These are phyloP conservation scores for Trichoderma breve DNA, from an alignment of 2,329 filamentous ascomycete species.

Conservation along the genomic window DNA sequence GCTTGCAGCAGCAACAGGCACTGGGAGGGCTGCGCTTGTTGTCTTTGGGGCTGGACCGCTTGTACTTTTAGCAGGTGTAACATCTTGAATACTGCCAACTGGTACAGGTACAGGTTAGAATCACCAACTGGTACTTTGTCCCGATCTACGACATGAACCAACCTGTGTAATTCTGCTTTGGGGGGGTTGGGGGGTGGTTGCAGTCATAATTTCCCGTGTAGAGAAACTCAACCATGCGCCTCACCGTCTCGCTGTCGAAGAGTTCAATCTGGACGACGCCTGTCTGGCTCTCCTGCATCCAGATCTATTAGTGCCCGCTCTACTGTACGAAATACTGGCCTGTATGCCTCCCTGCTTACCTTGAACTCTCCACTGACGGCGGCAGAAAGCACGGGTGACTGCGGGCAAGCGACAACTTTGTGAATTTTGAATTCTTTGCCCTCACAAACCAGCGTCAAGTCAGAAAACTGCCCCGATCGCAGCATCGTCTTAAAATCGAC, in stretches of 20 bases:
- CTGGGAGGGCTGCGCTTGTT: not conserved
- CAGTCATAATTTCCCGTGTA: conserved; percentile 26
- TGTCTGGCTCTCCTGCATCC: conserved; percentile 21
- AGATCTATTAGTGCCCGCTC: not conserved
- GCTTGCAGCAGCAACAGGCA: not conserved
- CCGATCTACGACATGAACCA: not conserved
- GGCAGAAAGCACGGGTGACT: conserved; percentile 24
- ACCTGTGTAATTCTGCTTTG: not conserved
- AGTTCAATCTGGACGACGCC: conserved; percentile 21
- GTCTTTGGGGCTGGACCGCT: not conserved
- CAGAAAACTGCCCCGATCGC: conserved; percentile 23
- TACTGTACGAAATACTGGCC: not conserved
- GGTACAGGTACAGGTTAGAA: not conserved
- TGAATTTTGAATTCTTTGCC: conserved; percentile 25
- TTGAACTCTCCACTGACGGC: conserved; percentile 21
- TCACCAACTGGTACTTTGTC: not conserved
- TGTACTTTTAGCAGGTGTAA: not conserved
- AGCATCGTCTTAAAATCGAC: conserved; percentile 13
- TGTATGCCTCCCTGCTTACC: conserved; percentile 13
- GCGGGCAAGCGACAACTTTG: conserved; percentile 24
- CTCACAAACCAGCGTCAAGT: conserved; percentile 24
- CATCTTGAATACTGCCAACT: not conserved
- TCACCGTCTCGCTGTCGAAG: conserved; percentile 23
- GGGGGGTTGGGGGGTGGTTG: not conserved
- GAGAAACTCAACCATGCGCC: conserved; percentile 25